Percentiles rank a stretch among this genome's conserved stretches.
These are phyloP conservation scores for Cercophora samala DNA, from an alignment of 495 filamentous ascomycete genomes.

Conservation along the genomic window DNA sequence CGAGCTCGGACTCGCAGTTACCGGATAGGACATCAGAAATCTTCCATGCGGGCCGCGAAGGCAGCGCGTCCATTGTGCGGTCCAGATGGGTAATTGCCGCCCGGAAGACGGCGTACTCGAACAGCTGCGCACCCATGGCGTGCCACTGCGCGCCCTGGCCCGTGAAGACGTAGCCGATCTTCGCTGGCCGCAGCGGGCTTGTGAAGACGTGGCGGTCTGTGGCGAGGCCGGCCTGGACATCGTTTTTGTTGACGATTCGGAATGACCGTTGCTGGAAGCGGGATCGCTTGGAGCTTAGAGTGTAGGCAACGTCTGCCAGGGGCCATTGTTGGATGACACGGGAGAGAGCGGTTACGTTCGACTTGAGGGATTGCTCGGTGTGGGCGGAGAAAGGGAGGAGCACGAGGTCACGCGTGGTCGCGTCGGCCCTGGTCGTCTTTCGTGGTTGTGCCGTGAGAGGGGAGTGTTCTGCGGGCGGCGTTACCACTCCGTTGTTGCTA, in stretches of 20 bases:
- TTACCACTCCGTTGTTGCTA: not conserved
- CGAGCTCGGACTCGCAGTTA: conserved; percentile 22
- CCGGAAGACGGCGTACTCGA: too few species aligned
- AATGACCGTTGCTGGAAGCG: conserved; percentile 18
- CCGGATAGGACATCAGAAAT: conserved; percentile 24
- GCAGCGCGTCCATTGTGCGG: not conserved
- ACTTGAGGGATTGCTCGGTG: conserved; percentile 14
- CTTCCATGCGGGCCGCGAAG: not conserved
- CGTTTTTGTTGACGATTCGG: not conserved
- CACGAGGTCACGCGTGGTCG: not conserved
- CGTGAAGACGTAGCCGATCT: conserved; percentile 21
- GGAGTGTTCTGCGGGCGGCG: too few species aligned
- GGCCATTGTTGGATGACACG: conserved; percentile 24
- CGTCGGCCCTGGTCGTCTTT: not conserved
- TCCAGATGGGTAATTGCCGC: conserved; percentile 13
- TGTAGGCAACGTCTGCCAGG: conserved; percentile 9
- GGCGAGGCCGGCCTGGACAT: not conserved
- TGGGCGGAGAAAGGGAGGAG: conserved; percentile 26
- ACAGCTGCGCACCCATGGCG: conserved; percentile 7
- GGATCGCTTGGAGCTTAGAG: conserved; percentile 1
- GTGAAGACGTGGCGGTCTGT: not conserved
- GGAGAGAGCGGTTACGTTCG: conserved; percentile 13
- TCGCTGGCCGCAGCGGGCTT: not conserved
- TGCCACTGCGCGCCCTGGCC: conserved; percentile 19
- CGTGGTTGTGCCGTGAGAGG: too few species aligned